These are phyloP conservation scores for Sporothrix luriei DNA, from an alignment of 2,329 filamentous ascomycete genomes.

Conservation along the genomic window DNA sequence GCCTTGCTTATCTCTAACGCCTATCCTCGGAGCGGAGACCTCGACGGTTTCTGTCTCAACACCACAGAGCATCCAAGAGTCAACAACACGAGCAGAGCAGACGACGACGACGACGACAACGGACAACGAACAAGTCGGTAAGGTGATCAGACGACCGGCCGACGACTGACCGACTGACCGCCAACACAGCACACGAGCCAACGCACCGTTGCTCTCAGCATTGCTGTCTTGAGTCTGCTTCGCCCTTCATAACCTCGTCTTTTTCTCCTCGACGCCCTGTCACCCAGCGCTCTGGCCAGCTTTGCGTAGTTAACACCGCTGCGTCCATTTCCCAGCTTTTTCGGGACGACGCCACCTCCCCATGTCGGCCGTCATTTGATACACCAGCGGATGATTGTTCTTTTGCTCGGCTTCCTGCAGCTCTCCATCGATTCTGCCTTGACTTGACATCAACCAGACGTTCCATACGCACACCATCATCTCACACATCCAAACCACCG, in stretches of 20 bases:
- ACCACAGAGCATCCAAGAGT: neutral
- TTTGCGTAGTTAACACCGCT: neutral
- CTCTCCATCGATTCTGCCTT: neutral
- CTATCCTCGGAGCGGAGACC: conserved; percentile 21
- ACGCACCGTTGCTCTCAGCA: conserved; percentile 8
- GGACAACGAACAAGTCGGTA: neutral
- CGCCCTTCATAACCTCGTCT: neutral
- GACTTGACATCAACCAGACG: neutral
- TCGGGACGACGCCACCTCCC: conserved; percentile 4
- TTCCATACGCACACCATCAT: neutral
- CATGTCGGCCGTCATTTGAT: neutral
- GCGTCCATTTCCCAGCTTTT: neutral
- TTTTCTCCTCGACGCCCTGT: neutral
- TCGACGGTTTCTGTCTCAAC: neutral
- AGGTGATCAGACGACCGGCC: neutral
- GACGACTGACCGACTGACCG: neutral
- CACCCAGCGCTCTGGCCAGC: neutral
- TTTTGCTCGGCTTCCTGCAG: neutral
- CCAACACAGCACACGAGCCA: conserved; percentile 1
- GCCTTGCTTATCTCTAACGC: conserved; percentile 13
- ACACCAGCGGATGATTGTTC: neutral
- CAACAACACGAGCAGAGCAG: neutral
- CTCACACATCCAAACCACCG: neutral
- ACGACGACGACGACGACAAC: neutral
- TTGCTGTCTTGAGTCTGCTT: conserved; percentile 1